Base-by-base conservation (phyloP, 805 yeast species). In the Metschnikowia dekortorum region DNA sequence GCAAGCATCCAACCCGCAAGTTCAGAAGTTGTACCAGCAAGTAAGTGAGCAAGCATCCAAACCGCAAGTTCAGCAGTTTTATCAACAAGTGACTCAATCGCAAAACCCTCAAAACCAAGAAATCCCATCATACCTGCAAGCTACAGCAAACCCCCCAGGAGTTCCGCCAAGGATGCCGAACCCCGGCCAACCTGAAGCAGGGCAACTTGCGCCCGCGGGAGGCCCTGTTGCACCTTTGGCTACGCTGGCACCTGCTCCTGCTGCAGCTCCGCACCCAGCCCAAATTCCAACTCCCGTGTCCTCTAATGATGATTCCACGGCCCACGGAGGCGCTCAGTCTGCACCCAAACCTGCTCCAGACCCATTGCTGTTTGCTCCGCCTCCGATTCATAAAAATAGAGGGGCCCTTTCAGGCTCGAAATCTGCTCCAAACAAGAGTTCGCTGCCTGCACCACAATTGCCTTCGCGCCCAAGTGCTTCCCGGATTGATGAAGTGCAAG, bases 331-430 rank as follows among this genome's bases (percentile, higher is more conserved):
- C 11, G 33, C 8, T 10, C 26, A 3, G 6, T 14, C 28, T 32
- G 32, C 16, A 11, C 37, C 45, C 26, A 41, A 41, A 29, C 69
- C 68, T 8, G 57, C 66, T 4, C 71, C 72, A 1, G 76, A 73
- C 47, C 67, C 73, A 2, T 56, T 64, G 6, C 53, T 63, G 35
- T 70, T 74, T 56, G 69, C 75, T 0, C 75, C 78, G 6, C 78
- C 78, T 3, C 76, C 76, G 2, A 53, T 70, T 8, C 77, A 66
- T 49, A 65, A 54, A 50, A 64, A 46, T 11, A 37, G 49, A 26
- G 52, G 51, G 14, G 33, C 32, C 9, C 26, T 43, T 3, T 47
- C 31, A 9, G n/a, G 29, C 40, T 16, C 29, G 2, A 48, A 10
- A 10, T n/a, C 10, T 32, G 5, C 31, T 9, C 18, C 47, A 28